Evolutionary conservation across 495 filamentous ascomycete species (phyloP).

Genomic region (Aspergillus sclerotioniger): DNA sequence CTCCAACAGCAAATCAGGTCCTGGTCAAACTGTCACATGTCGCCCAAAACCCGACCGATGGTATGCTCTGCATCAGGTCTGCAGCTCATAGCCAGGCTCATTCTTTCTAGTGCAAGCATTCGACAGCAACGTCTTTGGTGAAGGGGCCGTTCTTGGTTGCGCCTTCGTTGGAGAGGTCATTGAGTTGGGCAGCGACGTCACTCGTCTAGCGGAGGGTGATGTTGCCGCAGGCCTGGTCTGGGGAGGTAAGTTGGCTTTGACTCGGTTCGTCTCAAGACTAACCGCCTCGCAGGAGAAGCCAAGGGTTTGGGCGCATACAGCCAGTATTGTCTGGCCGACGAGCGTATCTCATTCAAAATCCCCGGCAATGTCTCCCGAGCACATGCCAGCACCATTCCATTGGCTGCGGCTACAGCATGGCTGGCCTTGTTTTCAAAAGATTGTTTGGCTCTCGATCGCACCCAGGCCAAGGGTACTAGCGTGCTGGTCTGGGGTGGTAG

Average conservation of each 20-base stretch:
- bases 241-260: slow-evolving; percentile 21
- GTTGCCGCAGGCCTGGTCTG: slow-evolving; percentile 27
- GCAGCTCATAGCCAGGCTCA: background rate
- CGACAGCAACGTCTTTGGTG: slow-evolving; percentile 27
- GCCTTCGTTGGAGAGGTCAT: slow-evolving; percentile 54
- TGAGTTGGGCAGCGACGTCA: slow-evolving; percentile 46
- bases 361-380: slow-evolving; percentile 18
- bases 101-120: slow-evolving; percentile 23
- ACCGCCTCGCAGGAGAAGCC: slow-evolving; percentile 14
- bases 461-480: slow-evolving; percentile 1
- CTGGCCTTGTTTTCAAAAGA: slow-evolving; percentile 28
- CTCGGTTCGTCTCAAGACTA: background rate
- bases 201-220: slow-evolving; percentile 40
- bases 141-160: slow-evolving; percentile 44
- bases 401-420: slow-evolving; percentile 31
- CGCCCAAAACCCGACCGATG: slow-evolving; percentile 33
- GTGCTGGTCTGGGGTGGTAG: slow-evolving; percentile 36
- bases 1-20: slow-evolving; percentile 15
- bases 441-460: slow-evolving; percentile 23
- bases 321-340: slow-evolving; percentile 26
- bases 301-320: slow-evolving; percentile 24
- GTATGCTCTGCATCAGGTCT: slow-evolving; percentile 10
- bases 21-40: slow-evolving; percentile 30
- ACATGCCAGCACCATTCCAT: slow-evolving; percentile 26
- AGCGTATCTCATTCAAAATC: slow-evolving; percentile 26